phyloP scores from a whole-genome alignment of 805 yeast genomes.

The Candida qinlingensis region DNA sequence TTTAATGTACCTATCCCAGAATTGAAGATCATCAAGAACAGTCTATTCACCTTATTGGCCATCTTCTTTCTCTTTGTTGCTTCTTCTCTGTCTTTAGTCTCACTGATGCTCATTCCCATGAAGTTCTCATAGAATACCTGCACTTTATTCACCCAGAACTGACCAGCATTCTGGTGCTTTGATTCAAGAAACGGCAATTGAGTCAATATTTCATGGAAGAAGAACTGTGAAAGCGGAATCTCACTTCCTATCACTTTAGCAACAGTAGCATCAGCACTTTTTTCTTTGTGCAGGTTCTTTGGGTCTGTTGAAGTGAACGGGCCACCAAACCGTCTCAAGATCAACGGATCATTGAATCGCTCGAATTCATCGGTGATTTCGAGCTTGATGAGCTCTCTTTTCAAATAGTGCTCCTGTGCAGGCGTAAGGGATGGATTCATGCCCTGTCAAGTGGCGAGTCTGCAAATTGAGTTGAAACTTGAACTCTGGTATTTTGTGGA shows the following conservation, averaged over 20 bases:
- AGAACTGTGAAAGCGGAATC: slow-evolving; percentile 66
- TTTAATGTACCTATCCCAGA: slow-evolving; percentile 63
- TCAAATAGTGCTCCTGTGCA: slow-evolving; percentile 80
- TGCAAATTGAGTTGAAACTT: too few relatives aligned
- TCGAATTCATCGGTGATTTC: slow-evolving; percentile 61
- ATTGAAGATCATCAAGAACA: slow-evolving; percentile 64
- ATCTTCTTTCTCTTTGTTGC: slow-evolving; percentile 64
- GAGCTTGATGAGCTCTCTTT: slow-evolving; percentile 67
- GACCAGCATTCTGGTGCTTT: slow-evolving; percentile 37
- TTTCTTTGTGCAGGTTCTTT: slow-evolving; percentile 2
- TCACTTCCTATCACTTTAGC: slow-evolving; percentile 13
- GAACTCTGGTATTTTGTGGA: too few relatives aligned
- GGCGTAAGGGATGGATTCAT: slow-evolving; percentile 35
- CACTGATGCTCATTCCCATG: slow-evolving; percentile 64
- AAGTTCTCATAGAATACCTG: slow-evolving; percentile 81
- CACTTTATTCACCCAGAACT: slow-evolving; percentile 75
- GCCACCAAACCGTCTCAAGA: slow-evolving; percentile 65
- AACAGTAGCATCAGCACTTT: slow-evolving; percentile 3
- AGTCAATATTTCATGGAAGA: slow-evolving; percentile 55
- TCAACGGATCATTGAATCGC: slow-evolving; percentile 50
- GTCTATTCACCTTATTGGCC: slow-evolving; percentile 53
- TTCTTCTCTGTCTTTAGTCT: slow-evolving; percentile 70
- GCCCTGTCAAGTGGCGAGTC: too few relatives aligned
- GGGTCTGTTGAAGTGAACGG: slow-evolving; percentile 62
- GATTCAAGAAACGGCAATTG: slow-evolving; percentile 71